A percentile compares a stretch with the other conserved stretches of the same genome.
These are phyloP conservation scores for Cladophialophora yegresii DNA, from an alignment of 2,329 filamentous ascomycete species.

Conservation along the genomic window DNA sequence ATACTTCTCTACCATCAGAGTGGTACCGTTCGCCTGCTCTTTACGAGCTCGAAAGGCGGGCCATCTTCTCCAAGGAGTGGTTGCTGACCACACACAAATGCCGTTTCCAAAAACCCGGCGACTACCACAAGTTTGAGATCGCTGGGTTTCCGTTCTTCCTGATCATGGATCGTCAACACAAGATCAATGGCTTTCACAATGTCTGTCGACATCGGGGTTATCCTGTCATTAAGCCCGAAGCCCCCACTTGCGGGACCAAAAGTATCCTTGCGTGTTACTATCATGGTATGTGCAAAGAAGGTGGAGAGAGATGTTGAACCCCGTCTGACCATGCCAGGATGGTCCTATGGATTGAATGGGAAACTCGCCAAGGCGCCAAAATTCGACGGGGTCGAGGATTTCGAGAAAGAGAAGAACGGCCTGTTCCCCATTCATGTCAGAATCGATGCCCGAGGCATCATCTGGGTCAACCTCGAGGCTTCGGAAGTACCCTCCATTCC, in stretches of 20 bases:
- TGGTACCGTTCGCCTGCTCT: slow-evolving; percentile 54
- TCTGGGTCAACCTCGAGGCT: slow-evolving; percentile 33
- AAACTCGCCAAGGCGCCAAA: slow-evolving; percentile 62
- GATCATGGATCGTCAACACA: slow-evolving; percentile 51
- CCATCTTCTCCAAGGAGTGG: slow-evolving; percentile 56
- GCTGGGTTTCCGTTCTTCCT: slow-evolving; percentile 60
- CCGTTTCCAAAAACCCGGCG: slow-evolving; percentile 55
- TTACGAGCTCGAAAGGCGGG: slow-evolving; percentile 54
- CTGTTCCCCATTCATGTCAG: slow-evolving; percentile 46
- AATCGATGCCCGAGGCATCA: slow-evolving; percentile 29
- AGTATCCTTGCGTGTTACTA: slow-evolving; percentile 61
- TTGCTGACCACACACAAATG: slow-evolving; percentile 44
- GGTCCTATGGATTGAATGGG: slow-evolving; percentile 62
- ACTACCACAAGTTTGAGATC: slow-evolving; percentile 25
- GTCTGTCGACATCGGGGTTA: slow-evolving; percentile 64
- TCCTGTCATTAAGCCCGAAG: slow-evolving; percentile 48
- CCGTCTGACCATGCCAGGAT: slow-evolving; percentile 37
- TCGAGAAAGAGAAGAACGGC: slow-evolving; percentile 59
- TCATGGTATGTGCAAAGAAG: slow-evolving; percentile 41
- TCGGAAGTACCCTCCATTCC: slow-evolving; percentile 19
- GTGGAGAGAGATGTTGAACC: too few species aligned
- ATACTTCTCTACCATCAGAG: slow-evolving; percentile 49
- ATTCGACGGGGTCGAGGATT: slow-evolving; percentile 58
- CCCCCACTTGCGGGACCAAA: slow-evolving; percentile 17
- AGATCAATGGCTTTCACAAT: slow-evolving; percentile 65